Evolutionary conservation across 495 filamentous ascomycete genomes (phyloP).

Genomic region (Massariosphaeria phaeospora): DNA sequence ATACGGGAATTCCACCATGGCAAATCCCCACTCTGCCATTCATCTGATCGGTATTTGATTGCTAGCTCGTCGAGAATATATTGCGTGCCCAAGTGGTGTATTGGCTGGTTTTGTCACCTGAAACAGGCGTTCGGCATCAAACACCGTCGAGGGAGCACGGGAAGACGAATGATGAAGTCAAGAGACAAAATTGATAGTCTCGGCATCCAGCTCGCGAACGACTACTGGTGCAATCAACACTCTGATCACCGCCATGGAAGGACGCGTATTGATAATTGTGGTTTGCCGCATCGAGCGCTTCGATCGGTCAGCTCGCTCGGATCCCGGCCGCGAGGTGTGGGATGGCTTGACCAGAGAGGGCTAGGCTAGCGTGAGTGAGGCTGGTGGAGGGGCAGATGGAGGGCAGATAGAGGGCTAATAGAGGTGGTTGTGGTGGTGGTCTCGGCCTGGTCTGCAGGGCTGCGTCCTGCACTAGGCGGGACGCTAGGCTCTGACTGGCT

Average conservation of each 20-base stretch:
- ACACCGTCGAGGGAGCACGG: neutral
- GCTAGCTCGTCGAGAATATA: neutral
- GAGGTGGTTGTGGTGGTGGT: neutral
- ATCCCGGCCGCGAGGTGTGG: constrained; percentile 21
- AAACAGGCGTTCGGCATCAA: constrained; percentile 5
- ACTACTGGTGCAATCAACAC: constrained; percentile 27
- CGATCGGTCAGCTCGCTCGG: constrained; percentile 23
- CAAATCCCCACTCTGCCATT: neutral
- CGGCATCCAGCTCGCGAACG: constrained; percentile 8
- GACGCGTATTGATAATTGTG: too few species aligned
- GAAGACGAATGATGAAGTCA: neutral
- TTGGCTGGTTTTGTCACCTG: constrained; percentile 9
- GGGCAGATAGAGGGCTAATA: too few species aligned
- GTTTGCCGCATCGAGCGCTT: too few species aligned
- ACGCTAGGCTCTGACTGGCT: neutral
- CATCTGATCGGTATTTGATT: constrained; percentile 10
- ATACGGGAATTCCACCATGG: constrained; percentile 16
- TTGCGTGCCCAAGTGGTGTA: constrained; percentile 22
- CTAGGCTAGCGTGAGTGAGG: constrained; percentile 18
- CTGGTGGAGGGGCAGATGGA: constrained; percentile 8
- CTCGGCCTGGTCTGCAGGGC: neutral
- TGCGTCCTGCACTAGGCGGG: neutral
- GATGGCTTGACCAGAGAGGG: constrained; percentile 14
- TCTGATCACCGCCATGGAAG: too few species aligned
- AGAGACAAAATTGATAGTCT: neutral